Conservation (phyloP, 2,329 filamentous ascomycete genomes). For the Monascus ruber region DNA sequence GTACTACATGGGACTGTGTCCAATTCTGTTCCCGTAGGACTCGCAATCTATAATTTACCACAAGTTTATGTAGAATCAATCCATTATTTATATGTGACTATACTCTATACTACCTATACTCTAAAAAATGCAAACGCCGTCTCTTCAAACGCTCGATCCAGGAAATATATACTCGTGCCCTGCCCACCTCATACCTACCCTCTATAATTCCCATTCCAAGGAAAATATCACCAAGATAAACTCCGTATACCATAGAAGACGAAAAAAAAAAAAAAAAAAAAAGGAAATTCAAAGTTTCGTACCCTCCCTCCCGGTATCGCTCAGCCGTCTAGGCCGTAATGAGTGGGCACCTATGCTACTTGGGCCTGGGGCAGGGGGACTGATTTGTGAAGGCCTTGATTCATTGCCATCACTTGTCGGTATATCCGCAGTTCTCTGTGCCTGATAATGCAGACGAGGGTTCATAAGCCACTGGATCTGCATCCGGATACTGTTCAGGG, state of each 20-base stretch:
- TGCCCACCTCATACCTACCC: too few species aligned
- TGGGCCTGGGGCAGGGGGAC: constrained; percentile 14
- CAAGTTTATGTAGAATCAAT: too few species aligned
- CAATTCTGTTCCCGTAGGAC: too few species aligned
- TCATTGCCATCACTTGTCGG: constrained; percentile 9
- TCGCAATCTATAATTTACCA: too few species aligned
- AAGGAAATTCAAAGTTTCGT: constrained; percentile 22
- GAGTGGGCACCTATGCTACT: constrained; percentile 12
- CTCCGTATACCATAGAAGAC: neutral
- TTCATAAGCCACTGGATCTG: constrained; percentile 54
- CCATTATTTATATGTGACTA: too few species aligned
- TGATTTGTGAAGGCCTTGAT: constrained; percentile 4
- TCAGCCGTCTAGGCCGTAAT: constrained; percentile 23
- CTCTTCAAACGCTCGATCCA: too few species aligned
- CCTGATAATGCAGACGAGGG: constrained; percentile 38
- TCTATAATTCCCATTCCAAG: too few species aligned
- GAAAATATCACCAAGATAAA: neutral
- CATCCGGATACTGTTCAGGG: constrained; percentile 46
- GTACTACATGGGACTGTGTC: too few species aligned
- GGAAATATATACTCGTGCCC: too few species aligned
- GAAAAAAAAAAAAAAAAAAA: neutral
- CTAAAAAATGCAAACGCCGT: too few species aligned
- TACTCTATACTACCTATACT: too few species aligned
- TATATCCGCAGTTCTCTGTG: constrained; percentile 14
- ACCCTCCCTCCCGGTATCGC: constrained; percentile 30